These are phyloP conservation scores for Allomyces macrogynus DNA, from an alignment of 192 early-diverging fungal genomes.

Conservation along the genomic window DNA sequence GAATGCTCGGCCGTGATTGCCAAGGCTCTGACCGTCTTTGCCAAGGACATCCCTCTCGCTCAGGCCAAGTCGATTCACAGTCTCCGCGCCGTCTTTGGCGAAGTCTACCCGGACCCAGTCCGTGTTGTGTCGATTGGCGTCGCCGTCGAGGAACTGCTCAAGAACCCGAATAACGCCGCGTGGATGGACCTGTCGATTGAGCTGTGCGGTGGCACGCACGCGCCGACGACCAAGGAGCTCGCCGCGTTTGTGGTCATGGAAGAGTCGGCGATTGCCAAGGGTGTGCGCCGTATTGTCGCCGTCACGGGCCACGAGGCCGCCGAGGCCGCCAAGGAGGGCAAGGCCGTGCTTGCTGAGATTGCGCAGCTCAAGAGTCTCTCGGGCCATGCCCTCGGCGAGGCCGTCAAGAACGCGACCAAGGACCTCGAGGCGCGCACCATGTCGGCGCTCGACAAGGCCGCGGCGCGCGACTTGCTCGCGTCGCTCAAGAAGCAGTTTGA, in stretches of 20 bases:
- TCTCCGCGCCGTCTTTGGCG: slow-evolving; percentile 92
- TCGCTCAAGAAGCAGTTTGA: slow-evolving; percentile 62
- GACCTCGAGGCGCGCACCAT: slow-evolving; percentile 60
- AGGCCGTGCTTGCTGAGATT: slow-evolving; percentile 46
- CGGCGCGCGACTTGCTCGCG: slow-evolving; percentile 47
- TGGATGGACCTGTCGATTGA: slow-evolving; percentile 78
- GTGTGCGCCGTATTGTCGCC: slow-evolving; percentile 83
- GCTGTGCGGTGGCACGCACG: slow-evolving; percentile 97
- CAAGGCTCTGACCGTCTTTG: slow-evolving; percentile 53
- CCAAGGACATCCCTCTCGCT: slow-evolving; percentile 62
- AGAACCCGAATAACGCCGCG: slow-evolving; percentile 49
- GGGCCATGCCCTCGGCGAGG: slow-evolving; percentile 44
- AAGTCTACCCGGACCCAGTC: slow-evolving; percentile 93
- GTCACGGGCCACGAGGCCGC: slow-evolving; percentile 84
- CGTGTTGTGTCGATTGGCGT: slow-evolving; percentile 85
- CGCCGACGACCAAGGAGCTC: slow-evolving; percentile 70
- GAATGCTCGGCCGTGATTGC: slow-evolving; percentile 60
- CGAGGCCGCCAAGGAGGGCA: slow-evolving; percentile 39
- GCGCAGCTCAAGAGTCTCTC: slow-evolving; percentile 29
- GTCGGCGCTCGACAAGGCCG: slow-evolving; percentile 56
- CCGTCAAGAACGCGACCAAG: slow-evolving; percentile 56
- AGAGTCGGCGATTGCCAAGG: slow-evolving; percentile 84
- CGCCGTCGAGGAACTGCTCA: slow-evolving; percentile 66
- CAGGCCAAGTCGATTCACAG: slow-evolving; percentile 70
- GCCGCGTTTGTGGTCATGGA: slow-evolving; percentile 70